Base-by-base conservation (phyloP, 163 green algal genomes). In the Trebouxiophyceae sp. region DNA sequence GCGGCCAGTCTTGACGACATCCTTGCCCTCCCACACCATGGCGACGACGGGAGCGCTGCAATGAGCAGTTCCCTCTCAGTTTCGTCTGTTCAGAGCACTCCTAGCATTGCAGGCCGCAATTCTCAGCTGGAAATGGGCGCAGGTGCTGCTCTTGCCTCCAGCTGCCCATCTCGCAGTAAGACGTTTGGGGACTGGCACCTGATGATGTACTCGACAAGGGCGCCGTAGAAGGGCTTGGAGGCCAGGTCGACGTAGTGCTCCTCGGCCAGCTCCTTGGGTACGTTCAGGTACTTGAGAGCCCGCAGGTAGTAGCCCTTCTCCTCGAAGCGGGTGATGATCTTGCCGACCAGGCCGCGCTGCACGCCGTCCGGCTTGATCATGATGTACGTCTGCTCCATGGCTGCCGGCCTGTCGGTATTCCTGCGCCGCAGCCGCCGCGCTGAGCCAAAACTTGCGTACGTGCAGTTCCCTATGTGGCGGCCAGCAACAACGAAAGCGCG, bases 271-370 rank as follows among this genome's bases (percentile, higher is more conserved):
- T 84, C 80, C 16, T 68, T 62, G 31, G 20, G 19, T 6, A 77
- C 71, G 8, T 73, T 69, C 61, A 58, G 70, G 26, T 97, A 74
- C 81, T 99, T 97, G 26, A 98, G 75, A 6, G 68, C 89, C 6
- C 76, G 71, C 47, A 99, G 83, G 73, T 93, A 84, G 86, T 97
- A 98, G 31, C 93, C 93, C 62, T 97, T 98, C 32, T 70, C 68
- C 86, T 98, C 93, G 70, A 99, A 98, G 8, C 93, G 84, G 57
- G 72, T 73, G 72, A 99, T 96, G 69, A 99, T 93, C 32, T 97
- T 87, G 31, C 91, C 87, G 31, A 97, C 85, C 26, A 98, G 81
- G 45, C 87, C 89, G n/a, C 93, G 83, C 83, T 98, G 92, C 16
- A 99, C 93, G 62, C 93, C 79, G 45, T 86, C 79, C 54, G 79